phyloP scores from a whole-genome alignment of 116 monocot genomes.

The Cymodocea nodosa region DNA sequence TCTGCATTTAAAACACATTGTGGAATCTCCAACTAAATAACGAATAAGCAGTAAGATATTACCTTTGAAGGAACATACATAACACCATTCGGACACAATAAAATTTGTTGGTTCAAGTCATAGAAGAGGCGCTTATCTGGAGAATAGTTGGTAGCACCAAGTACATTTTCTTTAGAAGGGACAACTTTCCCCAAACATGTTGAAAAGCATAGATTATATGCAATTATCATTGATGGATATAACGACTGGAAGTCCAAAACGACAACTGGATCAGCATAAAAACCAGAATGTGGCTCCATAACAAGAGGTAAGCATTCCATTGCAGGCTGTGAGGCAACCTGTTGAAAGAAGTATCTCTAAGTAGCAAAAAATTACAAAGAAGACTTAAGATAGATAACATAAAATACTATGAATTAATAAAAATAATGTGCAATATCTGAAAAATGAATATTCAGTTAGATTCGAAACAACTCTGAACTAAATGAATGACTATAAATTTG shows the following conservation, averaged over 20 bases:
- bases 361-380: background rate
- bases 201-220: constrained; percentile 84
- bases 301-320: constrained; percentile 98
- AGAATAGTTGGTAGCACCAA: constrained; percentile 71
- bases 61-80: constrained; percentile 77
- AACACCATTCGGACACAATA: constrained; percentile 81
- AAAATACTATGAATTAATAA: background rate
- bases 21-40: background rate
- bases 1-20: too few species aligned
- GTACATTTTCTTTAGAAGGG: constrained; percentile 44
- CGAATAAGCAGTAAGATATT: background rate
- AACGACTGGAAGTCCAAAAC: constrained; percentile 96
- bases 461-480: too few species aligned
- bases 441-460: background rate
- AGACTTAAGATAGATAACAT: too few species aligned
- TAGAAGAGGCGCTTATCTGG: constrained; percentile 37
- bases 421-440: background rate
- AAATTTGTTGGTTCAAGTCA: constrained; percentile 39
- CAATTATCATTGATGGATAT: constrained; percentile 99
- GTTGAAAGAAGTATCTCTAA: constrained; percentile 6
- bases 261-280: constrained; percentile 86
- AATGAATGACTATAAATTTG: too few species aligned
- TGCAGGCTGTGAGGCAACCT: constrained; percentile 95
- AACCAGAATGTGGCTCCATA: constrained; percentile 97
- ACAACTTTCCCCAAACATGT: constrained; percentile 81